Conservation (phyloP, 2,329 filamentous ascomycete genomes). For the Trichoderma sp. region DNA sequence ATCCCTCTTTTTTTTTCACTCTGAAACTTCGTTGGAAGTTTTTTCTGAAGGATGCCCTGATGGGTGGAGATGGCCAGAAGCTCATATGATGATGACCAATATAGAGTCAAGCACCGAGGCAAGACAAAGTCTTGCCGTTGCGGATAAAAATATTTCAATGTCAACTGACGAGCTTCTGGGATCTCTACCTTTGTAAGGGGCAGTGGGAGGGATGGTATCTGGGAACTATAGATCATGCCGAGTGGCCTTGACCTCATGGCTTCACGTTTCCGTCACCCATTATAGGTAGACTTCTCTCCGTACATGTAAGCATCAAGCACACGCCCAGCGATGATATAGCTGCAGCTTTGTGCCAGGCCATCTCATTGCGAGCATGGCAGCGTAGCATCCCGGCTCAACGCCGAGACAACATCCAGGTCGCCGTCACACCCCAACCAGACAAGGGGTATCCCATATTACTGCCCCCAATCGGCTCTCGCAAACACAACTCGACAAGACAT, state of each 20-base stretch:
- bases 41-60: conserved; percentile 28
- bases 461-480: not conserved
- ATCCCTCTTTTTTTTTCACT: conserved; percentile 39
- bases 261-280: not conserved
- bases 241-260: not conserved
- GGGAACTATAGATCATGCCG: not conserved
- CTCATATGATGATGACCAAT: conserved; percentile 91
- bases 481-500: not conserved
- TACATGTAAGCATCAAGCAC: not conserved
- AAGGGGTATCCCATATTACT: too few species aligned
- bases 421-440: too few species aligned
- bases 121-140: conserved; percentile 36
- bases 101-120: conserved; percentile 96
- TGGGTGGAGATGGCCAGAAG: conserved; percentile 45
- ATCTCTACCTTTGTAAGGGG: not conserved
- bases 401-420: not conserved
- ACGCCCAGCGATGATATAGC: not conserved
- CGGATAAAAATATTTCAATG: conserved; percentile 36
- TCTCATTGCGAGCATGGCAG: not conserved
- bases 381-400: not conserved
- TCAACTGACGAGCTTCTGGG: conserved; percentile 28
- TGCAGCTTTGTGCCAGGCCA: not conserved
- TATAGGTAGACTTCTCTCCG: too few species aligned
- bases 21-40: conserved; percentile 49
- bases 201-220: not conserved